phyloP scores from a whole-genome alignment of 2,329 filamentous ascomycete genomes.

The Cladosporium colombiae region DNA sequence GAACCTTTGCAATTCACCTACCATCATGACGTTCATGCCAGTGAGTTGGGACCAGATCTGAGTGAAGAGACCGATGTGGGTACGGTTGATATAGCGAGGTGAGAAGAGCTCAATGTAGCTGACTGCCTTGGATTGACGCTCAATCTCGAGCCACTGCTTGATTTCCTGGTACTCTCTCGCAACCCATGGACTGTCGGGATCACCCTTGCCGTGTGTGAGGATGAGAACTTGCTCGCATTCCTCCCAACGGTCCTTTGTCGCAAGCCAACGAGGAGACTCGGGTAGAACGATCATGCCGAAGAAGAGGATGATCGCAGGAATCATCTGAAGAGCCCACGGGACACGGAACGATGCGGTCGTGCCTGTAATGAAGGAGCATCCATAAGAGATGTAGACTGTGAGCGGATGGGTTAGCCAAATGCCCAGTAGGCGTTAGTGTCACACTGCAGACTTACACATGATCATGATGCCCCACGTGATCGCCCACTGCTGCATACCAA shows the following conservation, averaged over 20 bases:
- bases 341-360: conserved; percentile 53
- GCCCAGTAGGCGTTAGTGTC: background rate
- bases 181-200: conserved; percentile 56
- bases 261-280: conserved; percentile 66
- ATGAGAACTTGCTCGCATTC: conserved; percentile 63
- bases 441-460: conserved; percentile 50
- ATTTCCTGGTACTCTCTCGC: conserved; percentile 70
- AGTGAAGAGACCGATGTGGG: conserved; percentile 68
- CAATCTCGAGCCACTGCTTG: conserved; percentile 67
- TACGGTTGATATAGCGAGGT: conserved; percentile 71
- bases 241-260: conserved; percentile 63
- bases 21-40: conserved; percentile 68
- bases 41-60: conserved; percentile 77
- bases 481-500: conserved; percentile 71
- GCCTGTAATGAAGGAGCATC: conserved; percentile 61
- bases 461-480: conserved; percentile 67
- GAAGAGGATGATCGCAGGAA: conserved; percentile 50
- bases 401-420: background rate
- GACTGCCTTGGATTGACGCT: conserved; percentile 67
- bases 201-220: conserved; percentile 60
- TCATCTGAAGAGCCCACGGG: conserved; percentile 52
- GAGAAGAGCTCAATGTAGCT: conserved; percentile 71
- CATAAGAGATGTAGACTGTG: conserved; percentile 60
- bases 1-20: background rate
- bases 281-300: conserved; percentile 59